Conservation (phyloP, 106 monocot genomes). For the Gastrodia elata region DNA sequence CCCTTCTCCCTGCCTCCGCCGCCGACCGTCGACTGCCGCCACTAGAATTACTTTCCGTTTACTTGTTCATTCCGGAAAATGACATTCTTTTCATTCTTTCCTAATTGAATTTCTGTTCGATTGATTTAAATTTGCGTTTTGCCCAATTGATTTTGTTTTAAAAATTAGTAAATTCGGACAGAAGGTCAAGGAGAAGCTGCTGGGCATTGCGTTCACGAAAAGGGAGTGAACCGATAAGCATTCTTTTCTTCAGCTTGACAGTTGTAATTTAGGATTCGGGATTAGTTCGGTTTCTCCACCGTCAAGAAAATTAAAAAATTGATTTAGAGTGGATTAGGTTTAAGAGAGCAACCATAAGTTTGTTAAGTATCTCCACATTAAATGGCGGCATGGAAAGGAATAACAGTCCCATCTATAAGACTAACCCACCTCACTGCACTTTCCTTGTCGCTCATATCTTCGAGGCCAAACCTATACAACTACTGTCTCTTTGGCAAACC, state of each 20-base stretch:
- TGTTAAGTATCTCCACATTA: constrained; percentile 5
- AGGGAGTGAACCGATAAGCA: neutral
- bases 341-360: neutral
- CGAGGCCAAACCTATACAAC: too few species aligned
- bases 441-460: too few species aligned
- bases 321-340: constrained; percentile 11
- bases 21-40: constrained; percentile 48
- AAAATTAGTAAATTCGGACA: too few species aligned
- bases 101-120: neutral
- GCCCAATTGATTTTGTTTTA: too few species aligned
- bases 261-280: neutral
- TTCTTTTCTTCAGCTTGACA: neutral
- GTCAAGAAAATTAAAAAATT: neutral
- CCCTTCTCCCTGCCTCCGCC: constrained; percentile 11
- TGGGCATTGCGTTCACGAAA: neutral
- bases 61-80: neutral
- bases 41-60: constrained; percentile 6
- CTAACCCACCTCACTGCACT: neutral
- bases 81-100: neutral
- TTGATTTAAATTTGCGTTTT: too few species aligned
- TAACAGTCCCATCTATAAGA: neutral
- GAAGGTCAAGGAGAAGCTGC: too few species aligned
- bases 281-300: neutral
- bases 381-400: neutral
- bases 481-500: neutral